Percentiles rank a stretch among this genome's conserved stretches.
phyloP scores from a whole-genome alignment of 306 rosid species.

The Nissolia schottii region DNA sequence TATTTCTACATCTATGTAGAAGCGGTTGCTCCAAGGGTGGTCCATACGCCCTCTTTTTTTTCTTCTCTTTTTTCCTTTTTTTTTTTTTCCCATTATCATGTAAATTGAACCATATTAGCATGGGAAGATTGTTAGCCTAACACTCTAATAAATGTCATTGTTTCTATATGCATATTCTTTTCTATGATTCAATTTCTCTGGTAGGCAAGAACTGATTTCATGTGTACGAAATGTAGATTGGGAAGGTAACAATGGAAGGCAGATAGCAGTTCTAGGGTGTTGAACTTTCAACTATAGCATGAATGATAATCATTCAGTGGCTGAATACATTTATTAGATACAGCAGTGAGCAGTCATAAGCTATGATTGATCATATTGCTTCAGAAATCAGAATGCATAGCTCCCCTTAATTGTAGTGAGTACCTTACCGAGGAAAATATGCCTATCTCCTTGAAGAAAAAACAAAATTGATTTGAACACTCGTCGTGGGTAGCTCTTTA shows the following conservation, averaged over 20 bases:
- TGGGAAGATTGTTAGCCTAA: neutral
- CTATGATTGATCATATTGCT: neutral
- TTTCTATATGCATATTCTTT: neutral
- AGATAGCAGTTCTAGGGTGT: neutral
- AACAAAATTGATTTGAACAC: neutral
- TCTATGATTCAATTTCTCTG: neutral
- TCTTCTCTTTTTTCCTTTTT: too few species aligned
- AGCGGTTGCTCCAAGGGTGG: neutral
- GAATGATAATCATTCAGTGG: neutral
- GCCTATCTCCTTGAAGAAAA: neutral
- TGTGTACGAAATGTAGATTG: neutral
- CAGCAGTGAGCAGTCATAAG: neutral
- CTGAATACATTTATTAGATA: neutral
- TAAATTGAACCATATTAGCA: conserved; percentile 29
- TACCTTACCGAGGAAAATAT: neutral
- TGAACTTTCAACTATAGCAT: neutral
- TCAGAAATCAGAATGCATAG: neutral
- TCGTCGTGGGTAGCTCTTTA: neutral
- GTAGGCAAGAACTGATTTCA: neutral
- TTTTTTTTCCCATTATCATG: neutral
- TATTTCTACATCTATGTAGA: conserved; percentile 27
- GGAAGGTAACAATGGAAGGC: neutral
- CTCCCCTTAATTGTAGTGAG: neutral
- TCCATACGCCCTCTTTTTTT: neutral
- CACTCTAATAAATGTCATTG: neutral